These are phyloP conservation scores for Globisporangium alternatum DNA, from an alignment of 352 stramenopile species.

Conservation along the genomic window DNA sequence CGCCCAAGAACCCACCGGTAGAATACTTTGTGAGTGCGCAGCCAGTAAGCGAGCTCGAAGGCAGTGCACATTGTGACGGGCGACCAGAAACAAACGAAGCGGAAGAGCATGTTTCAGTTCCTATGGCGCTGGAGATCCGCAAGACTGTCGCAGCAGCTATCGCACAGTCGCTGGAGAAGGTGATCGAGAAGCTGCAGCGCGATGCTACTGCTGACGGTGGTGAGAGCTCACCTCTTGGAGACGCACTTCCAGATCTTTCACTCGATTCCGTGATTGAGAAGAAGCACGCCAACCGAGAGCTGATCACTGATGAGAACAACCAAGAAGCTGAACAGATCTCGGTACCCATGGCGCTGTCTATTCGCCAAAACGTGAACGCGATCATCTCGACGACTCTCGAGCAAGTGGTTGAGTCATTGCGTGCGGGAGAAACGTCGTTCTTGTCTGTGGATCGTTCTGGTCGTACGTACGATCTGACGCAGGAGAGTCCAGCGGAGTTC, in stretches of 20 bases:
- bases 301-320: not conserved
- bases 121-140: conserved; percentile 24
- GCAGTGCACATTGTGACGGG: not conserved
- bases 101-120: conserved; percentile 16
- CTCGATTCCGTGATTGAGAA: not conserved
- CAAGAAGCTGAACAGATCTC: conserved; percentile 7
- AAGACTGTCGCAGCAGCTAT: conserved; percentile 23
- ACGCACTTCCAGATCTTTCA: not conserved
- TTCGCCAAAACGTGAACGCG: conserved; percentile 35
- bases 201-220: not conserved
- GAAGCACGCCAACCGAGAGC: not conserved
- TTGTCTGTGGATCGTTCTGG: not conserved
- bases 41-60: not conserved
- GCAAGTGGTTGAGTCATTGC: conserved; percentile 27
- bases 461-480: not conserved
- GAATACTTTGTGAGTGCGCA: not conserved
- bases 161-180: conserved; percentile 21
- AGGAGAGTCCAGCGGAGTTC: not conserved
- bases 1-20: not conserved
- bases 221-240: not conserved
- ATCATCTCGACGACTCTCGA: conserved; percentile 37
- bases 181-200: conserved; percentile 17
- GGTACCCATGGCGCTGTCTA: conserved; percentile 29
- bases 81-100: not conserved
- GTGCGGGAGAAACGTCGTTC: conserved; percentile 1